A percentile compares a stretch with the other conserved stretches of the same genome.
These are phyloP conservation scores for Sugiyamaella qingdaonensis DNA, from an alignment of 805 yeast genomes.

Conservation along the genomic window DNA sequence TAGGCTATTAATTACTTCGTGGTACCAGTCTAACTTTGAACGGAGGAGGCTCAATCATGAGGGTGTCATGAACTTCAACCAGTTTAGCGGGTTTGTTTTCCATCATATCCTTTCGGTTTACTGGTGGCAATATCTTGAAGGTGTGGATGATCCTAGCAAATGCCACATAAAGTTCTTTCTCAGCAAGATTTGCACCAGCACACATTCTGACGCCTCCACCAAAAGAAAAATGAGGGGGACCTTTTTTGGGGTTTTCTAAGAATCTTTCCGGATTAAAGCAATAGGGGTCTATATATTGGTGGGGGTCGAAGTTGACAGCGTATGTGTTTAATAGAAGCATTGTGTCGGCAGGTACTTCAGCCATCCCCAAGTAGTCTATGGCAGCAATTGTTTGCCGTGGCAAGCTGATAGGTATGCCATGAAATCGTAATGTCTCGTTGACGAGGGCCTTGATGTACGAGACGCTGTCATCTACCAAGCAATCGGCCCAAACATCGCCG, in stretches of 20 bases:
- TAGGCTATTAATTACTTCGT: conserved; percentile 19
- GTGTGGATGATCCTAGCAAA: conserved; percentile 49
- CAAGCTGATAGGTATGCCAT: conserved; percentile 63
- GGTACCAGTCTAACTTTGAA: conserved; percentile 36
- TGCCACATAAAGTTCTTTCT: conserved; percentile 58
- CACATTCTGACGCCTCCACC: conserved; percentile 75
- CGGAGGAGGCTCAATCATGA: conserved; percentile 57
- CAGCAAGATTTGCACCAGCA: conserved; percentile 61
- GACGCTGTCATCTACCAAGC: conserved; percentile 39
- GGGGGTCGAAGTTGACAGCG: conserved; percentile 63
- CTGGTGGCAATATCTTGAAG: conserved; percentile 50
- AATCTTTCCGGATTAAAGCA: conserved; percentile 32
- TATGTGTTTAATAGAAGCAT: conserved; percentile 61
- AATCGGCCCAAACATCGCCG: conserved; percentile 26
- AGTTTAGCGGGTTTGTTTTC: conserved; percentile 47
- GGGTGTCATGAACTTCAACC: conserved; percentile 51
- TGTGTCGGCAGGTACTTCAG: conserved; percentile 57
- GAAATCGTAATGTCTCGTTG: conserved; percentile 58
- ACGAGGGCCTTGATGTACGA: conserved; percentile 54
- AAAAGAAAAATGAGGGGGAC: conserved; percentile 44
- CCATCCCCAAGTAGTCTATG: conserved; percentile 37
- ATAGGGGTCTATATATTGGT: conserved; percentile 25
- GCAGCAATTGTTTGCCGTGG: conserved; percentile 58
- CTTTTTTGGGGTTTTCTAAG: conserved; percentile 17
- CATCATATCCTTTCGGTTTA: conserved; percentile 34